A percentile compares a stretch with the other conserved stretches of the same genome.
Evolutionary conservation across 2,329 filamentous ascomycete genomes (phyloP).

Genomic region (Basipetospora chlamydospora): DNA sequence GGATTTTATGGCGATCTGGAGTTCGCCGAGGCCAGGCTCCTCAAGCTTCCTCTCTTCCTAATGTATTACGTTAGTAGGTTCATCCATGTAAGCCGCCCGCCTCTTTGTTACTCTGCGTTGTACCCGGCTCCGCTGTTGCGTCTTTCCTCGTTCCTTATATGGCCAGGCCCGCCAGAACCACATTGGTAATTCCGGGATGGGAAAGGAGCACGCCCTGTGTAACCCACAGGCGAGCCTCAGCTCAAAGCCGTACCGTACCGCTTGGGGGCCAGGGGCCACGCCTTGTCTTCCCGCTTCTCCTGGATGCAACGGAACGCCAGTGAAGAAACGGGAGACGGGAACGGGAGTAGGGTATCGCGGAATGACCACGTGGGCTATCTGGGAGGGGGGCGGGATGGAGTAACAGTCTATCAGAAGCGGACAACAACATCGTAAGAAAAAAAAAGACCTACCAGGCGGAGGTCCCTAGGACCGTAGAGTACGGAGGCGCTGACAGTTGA

Average conservation of each 20-base stretch:
- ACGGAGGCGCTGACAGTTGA: conserved; percentile 37
- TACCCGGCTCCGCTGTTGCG: conserved; percentile 10
- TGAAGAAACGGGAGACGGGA: no score
- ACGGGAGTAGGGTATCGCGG: not conserved
- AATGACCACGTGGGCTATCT: no score
- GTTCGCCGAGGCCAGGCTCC: conserved; percentile 33
- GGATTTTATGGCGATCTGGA: conserved; percentile 50
- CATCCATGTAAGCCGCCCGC: conserved; percentile 10
- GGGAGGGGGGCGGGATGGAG: not conserved
- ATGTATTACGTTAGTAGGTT: conserved; percentile 3
- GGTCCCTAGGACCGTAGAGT: conserved; percentile 40
- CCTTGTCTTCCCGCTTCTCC: not conserved
- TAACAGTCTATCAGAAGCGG: no score
- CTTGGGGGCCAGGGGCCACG: conserved; percentile 5
- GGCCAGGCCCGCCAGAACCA: no score
- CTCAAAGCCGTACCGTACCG: not conserved
- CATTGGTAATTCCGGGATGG: no score
- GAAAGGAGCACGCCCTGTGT: conserved; percentile 2
- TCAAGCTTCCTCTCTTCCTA: conserved; percentile 37
- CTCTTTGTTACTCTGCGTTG: not conserved
- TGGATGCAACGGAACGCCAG: conserved; percentile 9
- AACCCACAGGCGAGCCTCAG: conserved; percentile 4
- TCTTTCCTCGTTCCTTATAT: no score
- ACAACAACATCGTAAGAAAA: no score
- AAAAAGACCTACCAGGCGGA: conserved; percentile 37